phyloP scores from a whole-genome alignment of 2,329 filamentous ascomycete genomes.

The Fusarium nelsonii region DNA sequence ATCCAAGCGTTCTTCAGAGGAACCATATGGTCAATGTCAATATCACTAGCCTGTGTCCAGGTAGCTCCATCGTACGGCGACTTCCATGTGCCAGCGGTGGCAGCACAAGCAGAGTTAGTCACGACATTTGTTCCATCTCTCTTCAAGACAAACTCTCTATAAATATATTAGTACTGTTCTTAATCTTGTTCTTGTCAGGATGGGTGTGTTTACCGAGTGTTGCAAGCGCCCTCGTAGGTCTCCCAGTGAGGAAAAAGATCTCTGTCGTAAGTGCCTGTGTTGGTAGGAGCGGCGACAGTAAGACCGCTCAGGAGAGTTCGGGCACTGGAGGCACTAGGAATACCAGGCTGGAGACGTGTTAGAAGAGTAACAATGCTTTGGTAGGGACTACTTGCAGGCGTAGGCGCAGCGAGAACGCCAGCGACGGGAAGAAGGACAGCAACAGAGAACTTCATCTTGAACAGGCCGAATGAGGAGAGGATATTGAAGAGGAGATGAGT shows the following conservation, averaged over 20 bases:
- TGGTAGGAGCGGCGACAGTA: slow-evolving; percentile 67
- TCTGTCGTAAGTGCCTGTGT: slow-evolving; percentile 71
- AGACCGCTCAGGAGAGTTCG: slow-evolving; percentile 68
- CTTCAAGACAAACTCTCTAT: slow-evolving; percentile 46
- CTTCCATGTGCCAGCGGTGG: slow-evolving; percentile 76
- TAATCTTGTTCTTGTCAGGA: background rate
- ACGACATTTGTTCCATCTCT: slow-evolving; percentile 76
- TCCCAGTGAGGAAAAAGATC: slow-evolving; percentile 79
- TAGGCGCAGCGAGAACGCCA: slow-evolving; percentile 49
- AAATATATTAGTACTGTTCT: slow-evolving; percentile 13
- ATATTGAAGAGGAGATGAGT: background rate
- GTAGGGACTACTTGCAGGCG: slow-evolving; percentile 43
- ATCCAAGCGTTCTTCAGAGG: slow-evolving; percentile 86
- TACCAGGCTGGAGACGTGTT: slow-evolving; percentile 60
- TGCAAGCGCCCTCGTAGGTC: slow-evolving; percentile 74
- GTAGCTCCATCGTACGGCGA: slow-evolving; percentile 80
- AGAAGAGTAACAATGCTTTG: background rate
- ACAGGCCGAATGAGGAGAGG: background rate
- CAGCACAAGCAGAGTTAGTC: slow-evolving; percentile 68
- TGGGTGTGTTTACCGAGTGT: slow-evolving; percentile 66
- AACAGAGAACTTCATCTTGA: slow-evolving; percentile 52
- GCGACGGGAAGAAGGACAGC: slow-evolving; percentile 45
- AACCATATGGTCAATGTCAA: slow-evolving; percentile 89
- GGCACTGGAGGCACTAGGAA: slow-evolving; percentile 71
- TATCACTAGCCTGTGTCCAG: slow-evolving; percentile 75